These are phyloP conservation scores for Auxenochlorella pyrenoidosa DNA, from an alignment of 139 green algal genomes.

Conservation along the genomic window DNA sequence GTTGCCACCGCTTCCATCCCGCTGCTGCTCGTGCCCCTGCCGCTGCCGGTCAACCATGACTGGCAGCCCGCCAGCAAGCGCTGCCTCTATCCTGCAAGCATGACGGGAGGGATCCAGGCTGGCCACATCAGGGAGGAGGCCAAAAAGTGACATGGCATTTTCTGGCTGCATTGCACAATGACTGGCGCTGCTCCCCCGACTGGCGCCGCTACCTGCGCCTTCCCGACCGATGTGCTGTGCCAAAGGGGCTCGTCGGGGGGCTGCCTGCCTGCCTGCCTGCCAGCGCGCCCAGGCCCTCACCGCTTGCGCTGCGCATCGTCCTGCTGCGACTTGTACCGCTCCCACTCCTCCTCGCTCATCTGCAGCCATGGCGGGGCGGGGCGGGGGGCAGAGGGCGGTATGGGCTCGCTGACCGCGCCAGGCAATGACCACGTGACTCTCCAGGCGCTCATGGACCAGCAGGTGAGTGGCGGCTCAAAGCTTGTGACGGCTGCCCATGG, in stretches of 20 bases:
- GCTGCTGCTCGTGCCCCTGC: neutral
- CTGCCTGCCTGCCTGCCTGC: too few relatives aligned
- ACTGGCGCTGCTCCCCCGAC: neutral
- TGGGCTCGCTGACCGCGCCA: too few relatives aligned
- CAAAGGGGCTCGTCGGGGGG: too few relatives aligned
- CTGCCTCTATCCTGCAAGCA: conserved; percentile 21
- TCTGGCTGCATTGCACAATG: too few relatives aligned
- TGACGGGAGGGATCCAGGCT: neutral
- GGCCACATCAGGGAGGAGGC: neutral
- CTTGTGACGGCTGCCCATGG: too few relatives aligned
- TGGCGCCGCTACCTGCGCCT: too few relatives aligned
- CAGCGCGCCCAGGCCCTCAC: neutral
- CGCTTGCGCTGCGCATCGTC: conserved; percentile 24
- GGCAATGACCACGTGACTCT: too few relatives aligned
- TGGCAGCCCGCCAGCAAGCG: conserved; percentile 27
- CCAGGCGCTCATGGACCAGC: too few relatives aligned
- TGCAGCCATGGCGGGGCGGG: neutral
- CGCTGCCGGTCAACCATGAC: conserved; percentile 16
- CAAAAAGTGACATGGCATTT: too few relatives aligned
- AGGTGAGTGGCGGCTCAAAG: too few relatives aligned
- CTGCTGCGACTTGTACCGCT: conserved; percentile 31
- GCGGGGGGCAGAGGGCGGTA: neutral
- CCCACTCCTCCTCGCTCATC: conserved; percentile 45
- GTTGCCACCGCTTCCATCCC: neutral
- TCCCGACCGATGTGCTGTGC: too few relatives aligned